Conservation (phyloP, 768 basidiomycete species). For the Lentinula sp. region DNA sequence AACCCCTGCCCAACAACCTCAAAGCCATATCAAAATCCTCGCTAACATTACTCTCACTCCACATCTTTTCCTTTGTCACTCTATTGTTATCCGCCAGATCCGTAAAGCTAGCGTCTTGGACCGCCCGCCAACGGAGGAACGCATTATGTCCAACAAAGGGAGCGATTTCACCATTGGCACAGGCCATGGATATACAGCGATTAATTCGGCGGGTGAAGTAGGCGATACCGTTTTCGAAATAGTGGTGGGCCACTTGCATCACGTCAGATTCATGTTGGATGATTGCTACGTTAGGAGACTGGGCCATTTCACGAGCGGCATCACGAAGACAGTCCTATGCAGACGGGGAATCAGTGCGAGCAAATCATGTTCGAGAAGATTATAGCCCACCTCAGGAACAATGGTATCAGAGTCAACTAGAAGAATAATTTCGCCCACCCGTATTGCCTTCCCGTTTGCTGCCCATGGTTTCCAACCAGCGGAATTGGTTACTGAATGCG, state of each 20-base stretch:
- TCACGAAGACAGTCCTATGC: slow-evolving; percentile 69
- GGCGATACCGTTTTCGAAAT: slow-evolving; percentile 86
- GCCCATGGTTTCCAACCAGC: slow-evolving; percentile 62
- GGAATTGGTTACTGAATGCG: not conserved
- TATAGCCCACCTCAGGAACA: slow-evolving; percentile 49
- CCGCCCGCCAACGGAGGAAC: slow-evolving; percentile 80
- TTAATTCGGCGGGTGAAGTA: slow-evolving; percentile 83
- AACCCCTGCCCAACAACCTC: slow-evolving; percentile 54
- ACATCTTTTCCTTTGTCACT: slow-evolving; percentile 48
- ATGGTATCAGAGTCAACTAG: slow-evolving; percentile 76
- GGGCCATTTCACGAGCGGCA: slow-evolving; percentile 76
- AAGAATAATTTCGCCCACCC: slow-evolving; percentile 74
- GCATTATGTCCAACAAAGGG: slow-evolving; percentile 87
- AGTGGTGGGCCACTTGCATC: slow-evolving; percentile 81
- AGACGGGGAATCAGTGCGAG: not conserved
- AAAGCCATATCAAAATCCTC: slow-evolving; percentile 66
- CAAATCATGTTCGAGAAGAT: not conserved
- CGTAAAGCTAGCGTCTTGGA: slow-evolving; percentile 77
- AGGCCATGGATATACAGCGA: slow-evolving; percentile 64
- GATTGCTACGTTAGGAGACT: slow-evolving; percentile 72
- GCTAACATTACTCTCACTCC: slow-evolving; percentile 46
- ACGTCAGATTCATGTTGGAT: slow-evolving; percentile 86
- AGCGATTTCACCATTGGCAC: slow-evolving; percentile 75
- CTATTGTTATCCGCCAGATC: slow-evolving; percentile 54
- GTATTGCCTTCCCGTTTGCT: slow-evolving; percentile 59